Evolutionary conservation across 768 basidiomycete genomes (phyloP).

Genomic region (Phylloporus sp.): DNA sequence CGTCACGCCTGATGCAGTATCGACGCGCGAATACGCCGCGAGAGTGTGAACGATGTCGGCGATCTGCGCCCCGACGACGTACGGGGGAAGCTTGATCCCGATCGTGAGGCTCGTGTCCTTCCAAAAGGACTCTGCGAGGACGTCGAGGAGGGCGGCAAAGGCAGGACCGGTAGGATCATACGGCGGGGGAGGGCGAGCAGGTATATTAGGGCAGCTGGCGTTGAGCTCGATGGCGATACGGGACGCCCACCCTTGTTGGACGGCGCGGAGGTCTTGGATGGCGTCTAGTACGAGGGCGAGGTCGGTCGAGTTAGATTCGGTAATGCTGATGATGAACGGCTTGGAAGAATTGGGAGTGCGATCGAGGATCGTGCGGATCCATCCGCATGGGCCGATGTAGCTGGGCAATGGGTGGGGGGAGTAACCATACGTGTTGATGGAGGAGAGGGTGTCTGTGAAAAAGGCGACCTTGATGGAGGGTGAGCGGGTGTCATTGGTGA

Average conservation of each 20-base stretch:
- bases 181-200: conserved; percentile 53
- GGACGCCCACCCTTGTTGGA: conserved; percentile 30
- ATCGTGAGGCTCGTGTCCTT: conserved; percentile 54
- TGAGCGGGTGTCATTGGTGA: conserved; percentile 1
- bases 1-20: conserved; percentile 9
- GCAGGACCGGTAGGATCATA: conserved; percentile 45
- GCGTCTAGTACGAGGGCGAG: conserved; percentile 51
- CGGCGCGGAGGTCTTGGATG: conserved; percentile 56
- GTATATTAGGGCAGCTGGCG: conserved; percentile 80
- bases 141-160: conserved; percentile 50
- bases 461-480: conserved; percentile 56
- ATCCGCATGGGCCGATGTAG: conserved; percentile 48
- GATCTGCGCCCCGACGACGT: conserved; percentile 59
- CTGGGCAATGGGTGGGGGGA: conserved; percentile 66
- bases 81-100: conserved; percentile 80
- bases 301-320: conserved; percentile 49
- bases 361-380: conserved; percentile 46
- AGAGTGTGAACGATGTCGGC: conserved; percentile 46
- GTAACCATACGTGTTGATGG: conserved; percentile 84
- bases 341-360: conserved; percentile 38
- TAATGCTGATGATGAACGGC: conserved; percentile 78
- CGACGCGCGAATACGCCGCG: conserved; percentile 32
- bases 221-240: conserved; percentile 75
- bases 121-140: conserved; percentile 46
- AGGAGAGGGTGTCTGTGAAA: conserved; percentile 43